These are phyloP conservation scores for Fragilaria crotonensis DNA, from an alignment of 108 stramenopile genomes.

Conservation along the genomic window DNA sequence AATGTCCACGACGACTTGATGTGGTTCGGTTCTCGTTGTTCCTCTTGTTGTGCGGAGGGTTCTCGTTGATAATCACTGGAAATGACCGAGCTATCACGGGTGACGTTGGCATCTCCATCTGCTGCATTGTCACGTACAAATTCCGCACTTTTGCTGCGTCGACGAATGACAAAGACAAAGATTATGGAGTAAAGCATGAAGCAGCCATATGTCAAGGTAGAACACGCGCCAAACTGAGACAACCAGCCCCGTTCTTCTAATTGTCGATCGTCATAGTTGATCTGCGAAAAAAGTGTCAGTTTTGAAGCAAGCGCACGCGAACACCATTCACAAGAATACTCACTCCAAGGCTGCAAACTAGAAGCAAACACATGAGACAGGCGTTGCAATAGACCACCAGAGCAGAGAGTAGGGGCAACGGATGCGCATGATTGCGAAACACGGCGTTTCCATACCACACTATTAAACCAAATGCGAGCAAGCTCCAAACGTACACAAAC, in stretches of 20 bases:
- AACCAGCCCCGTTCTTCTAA: background rate
- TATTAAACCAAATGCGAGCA: background rate
- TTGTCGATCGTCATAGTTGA: too few species aligned
- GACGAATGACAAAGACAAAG: background rate
- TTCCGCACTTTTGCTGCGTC: background rate
- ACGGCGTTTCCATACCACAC: background rate
- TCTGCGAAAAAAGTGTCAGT: too few species aligned
- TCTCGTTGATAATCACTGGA: background rate
- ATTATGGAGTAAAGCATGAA: background rate
- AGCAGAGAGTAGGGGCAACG: background rate
- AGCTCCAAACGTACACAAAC: background rate
- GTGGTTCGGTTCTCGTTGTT: background rate
- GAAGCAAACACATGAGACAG: background rate
- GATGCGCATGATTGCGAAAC: background rate
- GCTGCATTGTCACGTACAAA: background rate
- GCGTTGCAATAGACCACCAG: background rate
- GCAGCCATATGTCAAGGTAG: background rate
- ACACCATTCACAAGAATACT: background rate
- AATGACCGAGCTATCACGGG: background rate
- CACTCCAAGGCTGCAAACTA: background rate
- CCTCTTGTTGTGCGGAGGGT: background rate
- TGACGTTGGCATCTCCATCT: background rate
- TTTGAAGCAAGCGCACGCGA: too few species aligned
- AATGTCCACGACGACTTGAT: background rate
- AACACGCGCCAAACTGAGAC: background rate